A percentile compares a stretch with the other conserved stretches of the same genome.
These are phyloP conservation scores for Globisporangium canariense DNA, from an alignment of 352 stramenopile genomes.

Conservation along the genomic window DNA sequence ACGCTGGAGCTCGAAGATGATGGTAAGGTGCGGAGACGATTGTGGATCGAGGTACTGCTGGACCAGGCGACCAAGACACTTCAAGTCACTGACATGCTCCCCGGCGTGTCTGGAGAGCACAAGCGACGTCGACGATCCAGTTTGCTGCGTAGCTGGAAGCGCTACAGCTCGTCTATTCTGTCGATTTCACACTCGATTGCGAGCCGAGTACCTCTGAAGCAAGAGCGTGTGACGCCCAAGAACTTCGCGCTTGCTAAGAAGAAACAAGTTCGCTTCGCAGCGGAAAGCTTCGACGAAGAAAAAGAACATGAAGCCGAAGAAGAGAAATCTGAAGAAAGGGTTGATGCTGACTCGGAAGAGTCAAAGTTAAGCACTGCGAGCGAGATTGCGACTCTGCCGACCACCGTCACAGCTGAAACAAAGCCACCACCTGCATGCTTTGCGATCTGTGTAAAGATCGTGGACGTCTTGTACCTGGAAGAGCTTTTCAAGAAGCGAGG, in stretches of 20 bases:
- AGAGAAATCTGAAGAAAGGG: conserved; percentile 9
- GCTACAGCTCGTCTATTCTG: conserved; percentile 67
- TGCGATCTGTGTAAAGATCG: conserved; percentile 40
- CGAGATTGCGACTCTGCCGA: neutral
- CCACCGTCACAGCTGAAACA: neutral
- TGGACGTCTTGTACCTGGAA: conserved; percentile 50
- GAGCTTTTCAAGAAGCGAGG: conserved; percentile 48
- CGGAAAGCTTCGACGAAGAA: conserved; percentile 6
- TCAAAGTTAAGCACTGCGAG: neutral
- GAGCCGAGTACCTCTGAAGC: conserved; percentile 4
- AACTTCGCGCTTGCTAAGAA: conserved; percentile 25
- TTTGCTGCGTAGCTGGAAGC: conserved; percentile 75
- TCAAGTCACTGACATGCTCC: conserved; percentile 76
- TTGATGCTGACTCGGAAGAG: neutral
- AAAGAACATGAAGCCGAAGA: conserved; percentile 25
- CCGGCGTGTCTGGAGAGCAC: conserved; percentile 68
- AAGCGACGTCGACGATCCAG: conserved; percentile 59
- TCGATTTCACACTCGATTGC: conserved; percentile 58
- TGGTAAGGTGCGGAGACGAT: conserved; percentile 47
- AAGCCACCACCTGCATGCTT: neutral
- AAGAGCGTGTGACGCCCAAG: neutral
- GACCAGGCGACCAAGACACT: conserved; percentile 81
- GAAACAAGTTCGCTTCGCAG: conserved; percentile 65
- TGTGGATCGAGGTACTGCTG: conserved; percentile 77
- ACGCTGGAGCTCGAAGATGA: conserved; percentile 78